Evolutionary conservation across 106 monocot genomes (phyloP).

Genomic region (Allium fistulosum): DNA sequence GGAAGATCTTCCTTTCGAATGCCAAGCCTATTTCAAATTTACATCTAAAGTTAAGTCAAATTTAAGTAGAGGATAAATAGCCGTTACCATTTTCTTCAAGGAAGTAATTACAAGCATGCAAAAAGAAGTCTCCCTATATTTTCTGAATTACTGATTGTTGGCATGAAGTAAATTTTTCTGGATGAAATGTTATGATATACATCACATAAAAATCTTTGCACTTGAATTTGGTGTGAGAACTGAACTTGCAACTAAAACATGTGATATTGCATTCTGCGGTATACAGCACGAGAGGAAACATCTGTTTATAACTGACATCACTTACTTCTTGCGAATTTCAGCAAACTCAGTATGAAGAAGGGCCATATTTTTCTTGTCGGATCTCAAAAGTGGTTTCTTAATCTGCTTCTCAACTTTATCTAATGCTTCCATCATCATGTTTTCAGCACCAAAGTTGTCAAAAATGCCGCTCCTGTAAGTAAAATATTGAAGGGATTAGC

Average conservation of each 20-base stretch:
- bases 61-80: too few species aligned
- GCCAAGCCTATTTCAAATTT: constrained; percentile 72
- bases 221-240: too few species aligned
- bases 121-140: too few species aligned
- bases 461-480: constrained; percentile 52
- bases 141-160: too few species aligned
- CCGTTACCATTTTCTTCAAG: too few species aligned
- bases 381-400: constrained; percentile 88
- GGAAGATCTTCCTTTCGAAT: constrained; percentile 79
- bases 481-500: too few species aligned
- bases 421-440: constrained; percentile 88
- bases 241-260: background rate
- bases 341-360: constrained; percentile 85
- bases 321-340: constrained; percentile 89
- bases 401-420: constrained; percentile 93
- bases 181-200: too few species aligned
- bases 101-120: too few species aligned
- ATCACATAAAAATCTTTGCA: too few species aligned
- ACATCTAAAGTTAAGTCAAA: background rate
- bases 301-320: background rate
- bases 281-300: background rate
- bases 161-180: too few species aligned
- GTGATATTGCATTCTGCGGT: background rate
- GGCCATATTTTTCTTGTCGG: constrained; percentile 94
- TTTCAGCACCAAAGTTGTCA: constrained; percentile 81